phyloP scores from a whole-genome alignment of 2,329 filamentous ascomycete genomes.

The Aphanocladium album region DNA sequence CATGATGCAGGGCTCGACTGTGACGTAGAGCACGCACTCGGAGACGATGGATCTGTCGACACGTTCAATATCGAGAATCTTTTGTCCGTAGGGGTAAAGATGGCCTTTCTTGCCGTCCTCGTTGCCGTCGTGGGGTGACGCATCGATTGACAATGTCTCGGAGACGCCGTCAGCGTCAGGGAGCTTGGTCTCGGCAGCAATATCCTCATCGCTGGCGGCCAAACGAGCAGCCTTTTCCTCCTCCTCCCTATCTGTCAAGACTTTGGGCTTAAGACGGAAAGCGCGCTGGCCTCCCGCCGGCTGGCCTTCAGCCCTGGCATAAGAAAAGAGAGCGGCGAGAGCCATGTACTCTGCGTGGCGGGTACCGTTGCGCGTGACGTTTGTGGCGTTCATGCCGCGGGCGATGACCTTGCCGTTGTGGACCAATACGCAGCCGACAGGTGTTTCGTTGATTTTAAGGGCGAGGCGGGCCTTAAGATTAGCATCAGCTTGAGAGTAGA shows the following conservation, averaged over 20 bases:
- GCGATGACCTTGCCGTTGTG: constrained; percentile 75
- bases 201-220: constrained; percentile 21
- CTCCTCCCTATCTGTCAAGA: constrained; percentile 20
- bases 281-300: constrained; percentile 24
- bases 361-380: constrained; percentile 83
- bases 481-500: constrained; percentile 11
- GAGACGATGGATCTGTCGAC: constrained; percentile 64
- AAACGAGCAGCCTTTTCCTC: constrained; percentile 9
- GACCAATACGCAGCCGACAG: constrained; percentile 93
- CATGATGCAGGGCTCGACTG: constrained; percentile 98
- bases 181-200: constrained; percentile 15
- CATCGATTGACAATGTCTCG: constrained; percentile 19
- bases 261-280: constrained; percentile 31
- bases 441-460: constrained; percentile 81
- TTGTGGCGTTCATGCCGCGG: constrained; percentile 94
- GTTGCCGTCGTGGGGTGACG: constrained; percentile 38
- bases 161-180: constrained; percentile 10
- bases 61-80: constrained; percentile 47
- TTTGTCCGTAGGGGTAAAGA: constrained; percentile 58
- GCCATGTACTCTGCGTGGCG: constrained; percentile 95
- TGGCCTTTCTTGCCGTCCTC: constrained; percentile 51
- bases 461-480: constrained; percentile 71
- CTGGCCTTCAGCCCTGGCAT: constrained; percentile 26
- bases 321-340: constrained; percentile 53
- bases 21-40: constrained; percentile 82